Percentiles rank a stretch among this genome's conserved stretches.
Conservation (phyloP, 2,329 filamentous ascomycete genomes). For the Drechslera avenae region DNA sequence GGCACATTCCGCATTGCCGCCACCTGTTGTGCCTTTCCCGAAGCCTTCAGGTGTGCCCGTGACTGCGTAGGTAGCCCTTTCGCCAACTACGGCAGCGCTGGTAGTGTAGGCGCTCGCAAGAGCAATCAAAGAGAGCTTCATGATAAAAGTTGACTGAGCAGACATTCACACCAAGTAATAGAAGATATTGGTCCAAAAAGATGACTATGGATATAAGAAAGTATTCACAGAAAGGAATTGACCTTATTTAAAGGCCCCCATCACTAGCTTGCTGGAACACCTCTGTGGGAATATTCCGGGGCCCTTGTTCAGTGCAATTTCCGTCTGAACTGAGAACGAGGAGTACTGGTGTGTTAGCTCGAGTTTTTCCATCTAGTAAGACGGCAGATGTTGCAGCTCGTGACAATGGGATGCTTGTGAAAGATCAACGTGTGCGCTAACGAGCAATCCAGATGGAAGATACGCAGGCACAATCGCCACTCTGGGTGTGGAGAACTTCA, state of each 20-base stretch:
- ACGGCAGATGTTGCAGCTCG: not conserved
- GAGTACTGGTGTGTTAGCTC: not conserved
- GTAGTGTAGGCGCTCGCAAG: slow-evolving; percentile 4
- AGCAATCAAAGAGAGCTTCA: slow-evolving; percentile 8
- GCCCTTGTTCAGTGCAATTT: not conserved
- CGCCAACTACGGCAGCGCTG: slow-evolving; percentile 4
- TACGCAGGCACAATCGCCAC: not conserved
- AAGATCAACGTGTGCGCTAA: slow-evolving; percentile 1
- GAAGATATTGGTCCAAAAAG: not conserved
- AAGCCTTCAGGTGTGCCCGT: slow-evolving; percentile 11
- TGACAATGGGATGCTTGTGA: not conserved
- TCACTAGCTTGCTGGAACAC: not conserved
- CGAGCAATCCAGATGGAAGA: not conserved
- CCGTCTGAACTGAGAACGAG: not conserved
- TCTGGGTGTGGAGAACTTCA: no score
- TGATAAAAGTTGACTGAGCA: not conserved
- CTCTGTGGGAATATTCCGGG: not conserved
- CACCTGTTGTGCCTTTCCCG: slow-evolving; percentile 16
- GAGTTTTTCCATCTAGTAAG: slow-evolving; percentile 3
- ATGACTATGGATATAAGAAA: not conserved
- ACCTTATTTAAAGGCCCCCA: no score
- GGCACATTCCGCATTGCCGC: slow-evolving; percentile 18
- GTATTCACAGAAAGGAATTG: not conserved
- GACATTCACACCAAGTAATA: not conserved
- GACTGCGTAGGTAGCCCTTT: slow-evolving; percentile 1